Evolutionary conservation across 148 eudicot genomes (phyloP).

Genomic region (Bassia scoparia): DNA sequence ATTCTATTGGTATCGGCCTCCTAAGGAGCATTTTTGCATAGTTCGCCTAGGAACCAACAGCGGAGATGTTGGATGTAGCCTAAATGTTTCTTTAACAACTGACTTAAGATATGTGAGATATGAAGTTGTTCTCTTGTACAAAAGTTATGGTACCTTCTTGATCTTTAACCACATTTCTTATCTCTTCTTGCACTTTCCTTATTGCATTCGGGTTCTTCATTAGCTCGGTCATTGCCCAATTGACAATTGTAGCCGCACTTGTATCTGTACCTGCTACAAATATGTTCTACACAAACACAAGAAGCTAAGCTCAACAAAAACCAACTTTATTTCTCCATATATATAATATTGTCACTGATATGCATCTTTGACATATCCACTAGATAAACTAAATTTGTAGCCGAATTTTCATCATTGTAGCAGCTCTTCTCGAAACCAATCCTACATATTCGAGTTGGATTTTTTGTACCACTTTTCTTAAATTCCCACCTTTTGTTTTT

Average conservation of each 20-base stretch:
- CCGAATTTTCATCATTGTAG: neutral
- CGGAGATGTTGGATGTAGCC: constrained; percentile 35
- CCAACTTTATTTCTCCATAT: too few species aligned
- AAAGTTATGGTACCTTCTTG: neutral
- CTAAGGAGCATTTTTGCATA: constrained; percentile 18
- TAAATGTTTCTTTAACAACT: constrained; percentile 32
- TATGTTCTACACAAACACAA: constrained; percentile 9
- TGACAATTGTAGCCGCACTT: constrained; percentile 18
- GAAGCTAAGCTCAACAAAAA: neutral
- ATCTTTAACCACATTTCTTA: neutral
- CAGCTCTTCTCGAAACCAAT: constrained; percentile 10
- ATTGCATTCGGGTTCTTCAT: constrained; percentile 29
- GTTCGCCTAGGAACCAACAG: constrained; percentile 31
- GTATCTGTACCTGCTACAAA: too few species aligned
- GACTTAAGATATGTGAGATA: constrained; percentile 27
- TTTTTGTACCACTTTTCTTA: too few species aligned
- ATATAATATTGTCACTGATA: too few species aligned
- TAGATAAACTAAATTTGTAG: too few species aligned
- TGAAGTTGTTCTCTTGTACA: constrained; percentile 8
- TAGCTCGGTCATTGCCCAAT: constrained; percentile 41
- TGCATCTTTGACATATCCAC: neutral
- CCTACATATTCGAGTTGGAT: too few species aligned
- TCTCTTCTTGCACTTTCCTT: too few species aligned
- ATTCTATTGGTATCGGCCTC: constrained; percentile 25
- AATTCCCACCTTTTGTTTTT: too few species aligned